Evolutionary conservation across 768 basidiomycete species (phyloP).

Genomic region (Xanthoconium stramineum): DNA sequence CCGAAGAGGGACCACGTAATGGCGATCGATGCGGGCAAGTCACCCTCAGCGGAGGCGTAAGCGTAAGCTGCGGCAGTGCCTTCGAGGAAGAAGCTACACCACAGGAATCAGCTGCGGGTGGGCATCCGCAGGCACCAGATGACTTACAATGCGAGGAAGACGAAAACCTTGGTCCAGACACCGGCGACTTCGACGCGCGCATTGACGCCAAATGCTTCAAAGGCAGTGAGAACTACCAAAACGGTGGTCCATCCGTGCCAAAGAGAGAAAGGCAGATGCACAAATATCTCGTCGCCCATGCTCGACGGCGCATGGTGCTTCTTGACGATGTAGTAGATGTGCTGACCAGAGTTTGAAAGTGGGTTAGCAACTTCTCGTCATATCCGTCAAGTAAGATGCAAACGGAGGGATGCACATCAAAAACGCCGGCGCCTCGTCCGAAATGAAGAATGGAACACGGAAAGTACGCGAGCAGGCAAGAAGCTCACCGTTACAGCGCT

Average conservation of each 20-base stretch:
- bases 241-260: conserved; percentile 94
- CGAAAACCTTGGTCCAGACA: conserved; percentile 92
- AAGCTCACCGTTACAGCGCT: conserved; percentile 52
- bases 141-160: conserved; percentile 82
- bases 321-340: conserved; percentile 95
- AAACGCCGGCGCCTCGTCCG: neutral
- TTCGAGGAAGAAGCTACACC: conserved; percentile 80
- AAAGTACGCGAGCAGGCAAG: neutral
- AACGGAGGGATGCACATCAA: neutral
- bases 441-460: conserved; percentile 17
- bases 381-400: conserved; percentile 4
- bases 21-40: conserved; percentile 87
- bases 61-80: conserved; percentile 92
- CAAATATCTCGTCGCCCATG: conserved; percentile 76
- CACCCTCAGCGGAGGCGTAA: conserved; percentile 86
- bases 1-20: conserved; percentile 94
- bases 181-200: conserved; percentile 62
- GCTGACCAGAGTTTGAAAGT: conserved; percentile 36
- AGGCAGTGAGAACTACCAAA: conserved; percentile 75
- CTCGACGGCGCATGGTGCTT: conserved; percentile 69
- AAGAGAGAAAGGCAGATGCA: conserved; percentile 95
- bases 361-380: conserved; percentile 14
- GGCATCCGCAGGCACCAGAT: neutral
- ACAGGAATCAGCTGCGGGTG: conserved; percentile 4
- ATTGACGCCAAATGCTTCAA: conserved; percentile 87